Conservation (phyloP, 2,329 filamentous ascomycete genomes). For the Trichoderma arundinaceum region DNA sequence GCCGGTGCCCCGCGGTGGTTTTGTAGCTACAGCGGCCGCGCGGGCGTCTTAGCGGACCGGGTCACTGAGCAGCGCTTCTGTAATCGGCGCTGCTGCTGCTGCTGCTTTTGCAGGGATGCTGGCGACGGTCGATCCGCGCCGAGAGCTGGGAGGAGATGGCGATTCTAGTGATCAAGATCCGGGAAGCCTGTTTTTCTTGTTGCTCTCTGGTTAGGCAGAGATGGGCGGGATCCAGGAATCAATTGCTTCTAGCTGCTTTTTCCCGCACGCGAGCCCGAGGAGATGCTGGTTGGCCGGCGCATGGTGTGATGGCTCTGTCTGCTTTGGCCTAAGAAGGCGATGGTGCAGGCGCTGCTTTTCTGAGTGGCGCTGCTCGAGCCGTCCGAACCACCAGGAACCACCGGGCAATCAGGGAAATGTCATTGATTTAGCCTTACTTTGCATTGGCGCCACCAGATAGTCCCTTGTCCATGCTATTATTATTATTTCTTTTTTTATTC, state of each 20-base stretch:
- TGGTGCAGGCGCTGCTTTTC: constrained; percentile 22
- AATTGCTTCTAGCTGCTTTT: constrained; percentile 20
- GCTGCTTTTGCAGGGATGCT: neutral
- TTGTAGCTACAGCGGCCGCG: constrained; percentile 27
- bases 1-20: constrained; percentile 34
- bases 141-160: too few relatives aligned
- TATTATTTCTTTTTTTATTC: too few relatives aligned
- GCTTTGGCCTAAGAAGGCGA: constrained; percentile 6
- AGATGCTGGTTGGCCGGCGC: constrained; percentile 23
- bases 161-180: too few relatives aligned
- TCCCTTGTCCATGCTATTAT: too few relatives aligned
- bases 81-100: constrained; percentile 12
- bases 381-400: constrained; percentile 28
- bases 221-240: constrained; percentile 2
- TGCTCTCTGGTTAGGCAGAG: neutral
- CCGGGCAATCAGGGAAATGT: constrained; percentile 10
- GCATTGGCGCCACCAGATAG: too few relatives aligned
- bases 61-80: constrained; percentile 6
- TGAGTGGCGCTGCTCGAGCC: constrained; percentile 7
- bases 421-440: neutral
- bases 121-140: neutral
- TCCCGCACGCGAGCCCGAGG: constrained; percentile 20
- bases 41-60: constrained; percentile 9
- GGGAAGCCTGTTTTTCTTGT: too few relatives aligned
- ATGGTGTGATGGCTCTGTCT: constrained; percentile 26